phyloP scores from a whole-genome alignment of 2,329 filamentous ascomycete genomes.

The Ceratocystis harringtonii region DNA sequence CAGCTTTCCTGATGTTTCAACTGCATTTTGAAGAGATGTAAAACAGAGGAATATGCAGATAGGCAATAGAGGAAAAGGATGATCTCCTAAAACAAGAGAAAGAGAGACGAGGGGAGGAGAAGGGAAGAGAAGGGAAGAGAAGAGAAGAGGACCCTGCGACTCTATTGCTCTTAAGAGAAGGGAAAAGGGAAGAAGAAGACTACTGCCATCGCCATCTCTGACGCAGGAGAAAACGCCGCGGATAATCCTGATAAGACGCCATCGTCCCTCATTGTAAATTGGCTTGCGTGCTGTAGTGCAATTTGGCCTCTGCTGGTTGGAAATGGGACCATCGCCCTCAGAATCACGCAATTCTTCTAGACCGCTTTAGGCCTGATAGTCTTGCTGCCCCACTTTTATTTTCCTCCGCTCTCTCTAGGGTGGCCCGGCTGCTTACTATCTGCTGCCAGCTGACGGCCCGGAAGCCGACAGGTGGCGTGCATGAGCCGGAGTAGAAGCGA shows the following conservation, averaged over 20 bases:
- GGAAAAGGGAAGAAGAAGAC: neutral
- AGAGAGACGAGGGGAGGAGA: neutral
- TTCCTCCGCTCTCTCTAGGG: slow-evolving; percentile 4
- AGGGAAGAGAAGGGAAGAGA: neutral
- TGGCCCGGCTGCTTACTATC: neutral
- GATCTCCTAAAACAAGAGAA: neutral
- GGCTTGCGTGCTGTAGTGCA: neutral
- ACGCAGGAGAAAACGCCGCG: neutral
- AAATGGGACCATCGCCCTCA: slow-evolving; percentile 11
- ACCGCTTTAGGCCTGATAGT: slow-evolving; percentile 10
- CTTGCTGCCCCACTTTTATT: slow-evolving; percentile 11
- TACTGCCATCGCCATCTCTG: neutral
- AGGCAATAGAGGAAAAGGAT: neutral
- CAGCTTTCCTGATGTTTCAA: slow-evolving; percentile 18
- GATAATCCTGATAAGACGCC: neutral
- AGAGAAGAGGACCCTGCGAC: neutral
- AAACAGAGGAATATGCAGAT: neutral
- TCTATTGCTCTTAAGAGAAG: neutral
- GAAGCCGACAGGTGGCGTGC: neutral
- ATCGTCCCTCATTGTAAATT: neutral
- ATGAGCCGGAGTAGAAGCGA: neutral
- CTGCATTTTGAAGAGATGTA: slow-evolving; percentile 14
- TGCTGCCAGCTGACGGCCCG: slow-evolving; percentile 10
- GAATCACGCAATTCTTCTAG: slow-evolving; percentile 18
- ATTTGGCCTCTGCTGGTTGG: slow-evolving; percentile 1